Base-by-base conservation (phyloP, 805 yeast genomes). In the Sugiyamaella smithiae region DNA sequence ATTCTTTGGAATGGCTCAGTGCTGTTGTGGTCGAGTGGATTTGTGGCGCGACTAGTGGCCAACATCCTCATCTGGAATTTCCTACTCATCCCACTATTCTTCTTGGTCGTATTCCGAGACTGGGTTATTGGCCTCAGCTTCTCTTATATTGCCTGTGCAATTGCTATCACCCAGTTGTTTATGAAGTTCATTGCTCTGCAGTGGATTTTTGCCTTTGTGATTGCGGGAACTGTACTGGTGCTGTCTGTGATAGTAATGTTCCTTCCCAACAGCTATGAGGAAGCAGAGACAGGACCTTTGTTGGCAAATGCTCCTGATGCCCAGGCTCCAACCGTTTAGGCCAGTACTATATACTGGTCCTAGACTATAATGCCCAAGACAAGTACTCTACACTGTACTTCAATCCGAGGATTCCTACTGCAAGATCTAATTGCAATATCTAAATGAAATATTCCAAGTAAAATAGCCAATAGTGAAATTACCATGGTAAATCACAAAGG, bases 1-100 rank as follows among this genome's bases (percentile, higher is more conserved):
- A 63, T 87, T 32, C 84, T 86, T 71, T 88, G 95, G 95, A 85
- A 84, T 61, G 95, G 95, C 40, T 89, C 95, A 1, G 84, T 83
- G 24, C 63, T 84, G 62, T 77, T 82, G 68, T 85, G 82, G 52
- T 77, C 84, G 9, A 75, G 77, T 57, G 64, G 71, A 22, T 25
- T 48, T 22, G 67, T 77, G 17, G 81, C 88, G 12, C 74, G 95
- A 51, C 67, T 87, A 44, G 52, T 86, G 19, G 87, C 91, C 45
- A 86, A 87, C 64, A 64, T 86, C 28, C 72, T 84, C 54, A 78
- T 87, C 60, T 88, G 95, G 95, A 82, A 80, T 62, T 83, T 84
- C 68, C 70, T 87, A 54, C 51, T 85, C 31, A 78, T 82, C 40
- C 91, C 95, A 14, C 70, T 71, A 17, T 65, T 76, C 50, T 74